These are phyloP conservation scores for Glycine soja DNA, from an alignment of 306 rosid genomes.

Conservation along the genomic window DNA sequence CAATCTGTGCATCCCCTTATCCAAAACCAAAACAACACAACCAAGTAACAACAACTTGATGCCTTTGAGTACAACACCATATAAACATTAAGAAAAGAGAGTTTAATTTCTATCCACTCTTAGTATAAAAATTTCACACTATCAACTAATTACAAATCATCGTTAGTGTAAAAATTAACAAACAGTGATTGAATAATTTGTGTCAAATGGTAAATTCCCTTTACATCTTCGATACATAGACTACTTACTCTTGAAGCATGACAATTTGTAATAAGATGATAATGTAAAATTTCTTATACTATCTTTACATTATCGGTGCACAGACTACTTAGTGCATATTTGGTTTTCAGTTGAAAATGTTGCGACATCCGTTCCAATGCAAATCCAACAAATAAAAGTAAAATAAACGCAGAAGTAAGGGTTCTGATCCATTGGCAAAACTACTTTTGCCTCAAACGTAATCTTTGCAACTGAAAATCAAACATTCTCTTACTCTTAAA, in stretches of 20 bases:
- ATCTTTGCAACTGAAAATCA: too few relatives aligned
- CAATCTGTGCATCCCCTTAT: constrained; percentile 89
- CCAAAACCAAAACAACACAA: constrained; percentile 43
- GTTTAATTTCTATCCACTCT: not conserved
- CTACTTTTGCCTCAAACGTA: too few relatives aligned
- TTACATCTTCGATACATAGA: not conserved
- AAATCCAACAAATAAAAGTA: too few relatives aligned
- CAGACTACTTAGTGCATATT: too few relatives aligned
- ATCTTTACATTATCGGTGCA: too few relatives aligned
- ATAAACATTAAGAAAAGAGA: not conserved
- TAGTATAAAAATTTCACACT: not conserved
- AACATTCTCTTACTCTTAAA: too few relatives aligned
- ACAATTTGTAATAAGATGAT: too few relatives aligned
- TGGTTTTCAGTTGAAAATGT: too few relatives aligned
- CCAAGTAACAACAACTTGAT: constrained; percentile 38
- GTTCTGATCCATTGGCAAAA: too few relatives aligned
- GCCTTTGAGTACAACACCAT: constrained; percentile 21
- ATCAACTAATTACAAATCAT: not conserved
- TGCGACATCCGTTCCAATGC: too few relatives aligned
- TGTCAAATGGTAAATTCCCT: not conserved
- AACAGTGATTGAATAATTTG: not conserved
- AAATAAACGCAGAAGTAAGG: too few relatives aligned
- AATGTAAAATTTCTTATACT: too few relatives aligned
- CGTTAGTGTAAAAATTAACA: not conserved
- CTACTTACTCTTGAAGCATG: not conserved